These are phyloP conservation scores for Parmelia sp. DNA, from an alignment of 495 filamentous ascomycete species.

Conservation along the genomic window DNA sequence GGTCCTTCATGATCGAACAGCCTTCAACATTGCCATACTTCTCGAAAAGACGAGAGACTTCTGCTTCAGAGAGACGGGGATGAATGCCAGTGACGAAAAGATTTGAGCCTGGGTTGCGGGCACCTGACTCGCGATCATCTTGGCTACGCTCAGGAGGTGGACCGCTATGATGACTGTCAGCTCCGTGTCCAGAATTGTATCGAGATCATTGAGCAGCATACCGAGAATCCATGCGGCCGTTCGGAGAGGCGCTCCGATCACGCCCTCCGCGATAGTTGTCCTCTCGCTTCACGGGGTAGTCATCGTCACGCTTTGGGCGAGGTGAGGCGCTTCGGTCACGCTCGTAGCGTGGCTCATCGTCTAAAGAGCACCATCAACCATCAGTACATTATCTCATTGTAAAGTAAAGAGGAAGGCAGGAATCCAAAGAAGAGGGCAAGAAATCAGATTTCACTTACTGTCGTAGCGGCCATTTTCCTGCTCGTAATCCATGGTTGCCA, in stretches of 20 bases:
- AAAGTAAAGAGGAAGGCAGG: slow-evolving; percentile 1
- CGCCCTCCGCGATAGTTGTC: slow-evolving; percentile 62
- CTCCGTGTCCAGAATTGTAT: slow-evolving; percentile 15
- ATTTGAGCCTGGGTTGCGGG: slow-evolving; percentile 89
- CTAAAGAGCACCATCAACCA: slow-evolving; percentile 22
- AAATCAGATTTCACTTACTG: slow-evolving; percentile 50
- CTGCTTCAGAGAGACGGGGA: slow-evolving; percentile 82
- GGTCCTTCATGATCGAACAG: slow-evolving; percentile 99
- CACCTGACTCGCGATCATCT: slow-evolving; percentile 70
- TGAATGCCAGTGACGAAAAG: slow-evolving; percentile 98
- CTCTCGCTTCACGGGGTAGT: slow-evolving; percentile 24
- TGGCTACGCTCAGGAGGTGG: slow-evolving; percentile 43
- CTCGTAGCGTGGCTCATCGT: slow-evolving; percentile 78
- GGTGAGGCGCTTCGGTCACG: slow-evolving; percentile 92
- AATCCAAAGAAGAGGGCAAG: slow-evolving; percentile 3
- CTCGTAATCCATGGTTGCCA: slow-evolving; percentile 71
- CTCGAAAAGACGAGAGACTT: slow-evolving; percentile 91
- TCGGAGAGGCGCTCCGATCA: slow-evolving; percentile 71
- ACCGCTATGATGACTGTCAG: slow-evolving; percentile 28
- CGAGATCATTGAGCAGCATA: slow-evolving; percentile 38
- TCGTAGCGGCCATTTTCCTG: slow-evolving; percentile 80
- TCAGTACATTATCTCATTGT: too few species aligned
- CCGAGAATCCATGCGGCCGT: slow-evolving; percentile 63
- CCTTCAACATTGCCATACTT: slow-evolving; percentile 98
- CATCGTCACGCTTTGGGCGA: slow-evolving; percentile 58